A percentile compares a stretch with the other conserved stretches of the same genome.
Evolutionary conservation across 225 moss, liverwort and hornwort species (phyloP).

Genomic region (Anthoceros angustus): DNA sequence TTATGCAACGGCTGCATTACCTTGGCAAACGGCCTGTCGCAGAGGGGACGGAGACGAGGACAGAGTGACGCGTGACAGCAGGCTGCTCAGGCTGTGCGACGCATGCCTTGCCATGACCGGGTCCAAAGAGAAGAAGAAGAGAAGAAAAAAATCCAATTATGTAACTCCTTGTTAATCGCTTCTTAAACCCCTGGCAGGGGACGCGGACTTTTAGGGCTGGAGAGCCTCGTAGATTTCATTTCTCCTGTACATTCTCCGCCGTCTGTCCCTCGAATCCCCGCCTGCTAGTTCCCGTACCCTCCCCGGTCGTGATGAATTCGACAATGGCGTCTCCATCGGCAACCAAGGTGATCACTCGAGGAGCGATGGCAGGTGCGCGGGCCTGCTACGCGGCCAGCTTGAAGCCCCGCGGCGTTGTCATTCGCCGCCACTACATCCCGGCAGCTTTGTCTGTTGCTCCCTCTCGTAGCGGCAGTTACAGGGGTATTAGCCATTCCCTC

Average conservation of each 20-base stretch:
- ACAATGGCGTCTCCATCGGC: not conserved
- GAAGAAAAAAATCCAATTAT: too few relatives aligned
- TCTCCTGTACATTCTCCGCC: too few relatives aligned
- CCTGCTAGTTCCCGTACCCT: too few relatives aligned
- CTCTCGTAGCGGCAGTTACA: not conserved
- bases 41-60: not conserved
- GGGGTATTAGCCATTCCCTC: not conserved
- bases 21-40: not conserved
- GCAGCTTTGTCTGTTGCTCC: not conserved
- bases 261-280: too few relatives aligned
- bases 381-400: not conserved
- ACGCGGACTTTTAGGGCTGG: too few relatives aligned
- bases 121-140: too few relatives aligned
- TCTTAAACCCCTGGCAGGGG: too few relatives aligned
- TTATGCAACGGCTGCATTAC: not conserved
- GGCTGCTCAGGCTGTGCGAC: not conserved
- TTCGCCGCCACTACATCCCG: slow-evolving; percentile 3
- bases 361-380: not conserved
- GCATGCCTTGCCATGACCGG: not conserved
- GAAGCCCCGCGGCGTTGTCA: not conserved
- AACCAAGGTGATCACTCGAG: not conserved
- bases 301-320: too few relatives aligned
- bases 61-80: not conserved
- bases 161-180: too few relatives aligned
- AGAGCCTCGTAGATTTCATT: too few relatives aligned